Evolutionary conservation across 164 flowering plant species (phyloP).

Genomic region (Nymphaea thermarum): DNA sequence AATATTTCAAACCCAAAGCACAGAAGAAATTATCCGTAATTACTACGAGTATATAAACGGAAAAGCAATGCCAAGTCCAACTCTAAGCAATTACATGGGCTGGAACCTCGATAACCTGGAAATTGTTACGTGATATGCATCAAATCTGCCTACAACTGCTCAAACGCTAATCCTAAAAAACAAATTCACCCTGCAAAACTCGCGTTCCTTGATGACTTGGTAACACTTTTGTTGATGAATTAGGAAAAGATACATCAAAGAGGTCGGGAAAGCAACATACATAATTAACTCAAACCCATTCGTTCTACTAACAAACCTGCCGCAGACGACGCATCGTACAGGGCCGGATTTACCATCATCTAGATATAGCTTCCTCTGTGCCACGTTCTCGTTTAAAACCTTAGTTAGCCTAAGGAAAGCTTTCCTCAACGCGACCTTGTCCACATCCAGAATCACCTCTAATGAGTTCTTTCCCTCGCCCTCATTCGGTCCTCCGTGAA

Average conservation of each 20-base stretch:
- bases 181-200: no score
- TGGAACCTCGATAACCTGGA: no score
- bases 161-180: no score
- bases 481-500: not conserved
- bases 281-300: not conserved
- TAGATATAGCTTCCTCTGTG: slow-evolving; percentile 47
- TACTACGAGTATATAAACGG: no score
- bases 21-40: no score
- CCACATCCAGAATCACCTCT: slow-evolving; percentile 24
- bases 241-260: not conserved
- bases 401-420: slow-evolving; percentile 51
- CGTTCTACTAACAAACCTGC: slow-evolving; percentile 46
- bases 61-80: no score
- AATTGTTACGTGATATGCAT: no score
- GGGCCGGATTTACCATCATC: slow-evolving; percentile 71
- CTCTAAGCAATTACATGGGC: no score
- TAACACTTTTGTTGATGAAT: no score
- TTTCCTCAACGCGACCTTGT: slow-evolving; percentile 43
- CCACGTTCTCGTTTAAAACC: slow-evolving; percentile 41
- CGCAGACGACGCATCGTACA: slow-evolving; percentile 66
- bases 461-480: not conserved
- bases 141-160: no score
- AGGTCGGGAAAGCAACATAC: not conserved
- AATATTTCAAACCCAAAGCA: no score
- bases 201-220: no score